Evolutionary conservation across 192 early-diverging fungal species (phyloP).

Genomic region (Coemansia sp.): DNA sequence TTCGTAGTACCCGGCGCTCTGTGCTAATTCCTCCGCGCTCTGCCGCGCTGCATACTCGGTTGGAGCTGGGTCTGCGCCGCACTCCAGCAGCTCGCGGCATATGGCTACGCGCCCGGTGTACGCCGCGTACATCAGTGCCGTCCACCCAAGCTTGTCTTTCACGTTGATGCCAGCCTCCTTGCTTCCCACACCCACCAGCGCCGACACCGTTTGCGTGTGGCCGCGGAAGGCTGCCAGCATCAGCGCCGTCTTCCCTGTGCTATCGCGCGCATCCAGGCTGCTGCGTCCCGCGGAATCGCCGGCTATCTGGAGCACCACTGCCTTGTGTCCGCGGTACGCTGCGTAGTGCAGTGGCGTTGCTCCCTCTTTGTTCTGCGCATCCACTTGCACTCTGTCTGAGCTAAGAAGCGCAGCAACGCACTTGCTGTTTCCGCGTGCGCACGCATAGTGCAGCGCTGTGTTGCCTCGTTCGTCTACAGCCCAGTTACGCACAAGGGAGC

Average conservation of each 20-base stretch:
- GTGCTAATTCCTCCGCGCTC: conserved; percentile 32
- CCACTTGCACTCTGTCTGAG: not conserved
- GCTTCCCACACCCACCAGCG: conserved; percentile 13
- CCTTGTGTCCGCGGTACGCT: conserved; percentile 39
- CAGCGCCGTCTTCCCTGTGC: conserved; percentile 38
- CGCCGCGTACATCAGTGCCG: conserved; percentile 49
- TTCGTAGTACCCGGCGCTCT: conserved; percentile 44
- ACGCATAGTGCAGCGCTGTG: conserved; percentile 41
- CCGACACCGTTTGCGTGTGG: conserved; percentile 27
- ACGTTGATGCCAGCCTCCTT: conserved; percentile 17
- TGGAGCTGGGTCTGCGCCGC: conserved; percentile 5
- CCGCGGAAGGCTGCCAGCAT: conserved; percentile 51
- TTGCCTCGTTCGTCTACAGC: conserved; percentile 37
- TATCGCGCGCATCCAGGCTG: conserved; percentile 15
- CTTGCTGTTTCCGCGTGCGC: conserved; percentile 13
- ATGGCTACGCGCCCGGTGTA: conserved; percentile 49
- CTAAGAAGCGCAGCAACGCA: conserved; percentile 21
- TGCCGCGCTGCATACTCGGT: conserved; percentile 10
- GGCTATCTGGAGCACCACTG: conserved; percentile 8
- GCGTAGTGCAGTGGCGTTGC: conserved; percentile 39
- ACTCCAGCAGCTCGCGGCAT: conserved; percentile 47
- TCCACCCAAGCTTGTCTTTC: conserved; percentile 43
- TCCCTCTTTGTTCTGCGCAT: conserved; percentile 33
- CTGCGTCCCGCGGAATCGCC: not conserved
- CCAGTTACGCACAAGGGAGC: not conserved